Evolutionary conservation across 1,284 basidiomycete genomes (phyloP).

Genomic region (Moesziomyces parantarcticus): DNA sequence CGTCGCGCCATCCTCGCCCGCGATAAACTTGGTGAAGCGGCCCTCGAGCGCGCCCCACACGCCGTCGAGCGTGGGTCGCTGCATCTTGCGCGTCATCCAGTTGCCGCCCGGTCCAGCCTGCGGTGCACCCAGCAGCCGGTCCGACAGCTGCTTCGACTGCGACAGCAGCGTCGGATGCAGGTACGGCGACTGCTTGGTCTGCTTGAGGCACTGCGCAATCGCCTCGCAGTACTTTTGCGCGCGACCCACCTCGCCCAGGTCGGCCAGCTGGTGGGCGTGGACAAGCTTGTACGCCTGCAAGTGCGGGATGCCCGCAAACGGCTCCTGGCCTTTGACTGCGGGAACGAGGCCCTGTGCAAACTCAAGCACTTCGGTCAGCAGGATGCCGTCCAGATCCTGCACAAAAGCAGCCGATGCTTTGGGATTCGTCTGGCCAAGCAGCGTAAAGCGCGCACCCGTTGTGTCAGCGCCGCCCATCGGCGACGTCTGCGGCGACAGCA

Average conservation of each 20-base stretch:
- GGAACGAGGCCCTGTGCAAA: constrained; percentile 84
- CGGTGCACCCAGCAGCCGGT: constrained; percentile 82
- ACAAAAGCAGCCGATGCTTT: constrained; percentile 72
- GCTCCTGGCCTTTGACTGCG: constrained; percentile 83
- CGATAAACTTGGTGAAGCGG: constrained; percentile 94
- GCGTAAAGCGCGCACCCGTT: constrained; percentile 73
- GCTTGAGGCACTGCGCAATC: constrained; percentile 77
- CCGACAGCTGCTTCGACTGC: constrained; percentile 82
- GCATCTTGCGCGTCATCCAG: constrained; percentile 76
- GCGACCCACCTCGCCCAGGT: constrained; percentile 64
- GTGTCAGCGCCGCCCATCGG: constrained; percentile 77
- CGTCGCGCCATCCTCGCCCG: constrained; percentile 71
- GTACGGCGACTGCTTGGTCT: constrained; percentile 76
- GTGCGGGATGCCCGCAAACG: constrained; percentile 83
- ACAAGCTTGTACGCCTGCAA: constrained; percentile 89
- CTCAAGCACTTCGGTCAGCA: constrained; percentile 91
- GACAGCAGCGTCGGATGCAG: constrained; percentile 77
- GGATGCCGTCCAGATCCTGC: constrained; percentile 80
- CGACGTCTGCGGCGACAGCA: constrained; percentile 86
- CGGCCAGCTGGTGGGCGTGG: constrained; percentile 79
- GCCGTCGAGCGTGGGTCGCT: constrained; percentile 87
- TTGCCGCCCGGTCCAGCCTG: constrained; percentile 67
- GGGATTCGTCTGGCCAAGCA: constrained; percentile 77
- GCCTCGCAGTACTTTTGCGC: constrained; percentile 84
- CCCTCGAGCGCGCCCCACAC: constrained; percentile 93